These are phyloP conservation scores for Phlebiopsis flavidoalba DNA, from an alignment of 768 basidiomycete species.

Conservation along the genomic window DNA sequence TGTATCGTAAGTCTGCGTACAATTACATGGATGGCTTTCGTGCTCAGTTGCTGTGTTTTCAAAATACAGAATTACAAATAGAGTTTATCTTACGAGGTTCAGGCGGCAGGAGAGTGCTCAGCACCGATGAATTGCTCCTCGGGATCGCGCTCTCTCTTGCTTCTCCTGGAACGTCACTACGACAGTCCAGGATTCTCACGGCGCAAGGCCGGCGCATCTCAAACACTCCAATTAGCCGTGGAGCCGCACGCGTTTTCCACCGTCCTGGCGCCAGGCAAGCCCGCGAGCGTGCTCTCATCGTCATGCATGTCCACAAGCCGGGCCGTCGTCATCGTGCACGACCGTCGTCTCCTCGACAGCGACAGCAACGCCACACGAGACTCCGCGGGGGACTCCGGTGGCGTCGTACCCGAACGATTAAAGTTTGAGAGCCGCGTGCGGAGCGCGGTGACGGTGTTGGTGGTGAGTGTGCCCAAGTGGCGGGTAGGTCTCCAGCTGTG, in stretches of 20 bases:
- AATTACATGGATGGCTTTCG: not conserved
- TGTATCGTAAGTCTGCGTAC: too few species aligned
- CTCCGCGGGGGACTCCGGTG: not conserved
- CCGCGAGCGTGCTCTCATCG: slow-evolving; percentile 3
- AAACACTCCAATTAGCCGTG: slow-evolving; percentile 1
- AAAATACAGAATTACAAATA: not conserved
- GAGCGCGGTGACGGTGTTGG: not conserved
- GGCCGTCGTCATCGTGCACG: slow-evolving; percentile 5
- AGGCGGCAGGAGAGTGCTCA: not conserved
- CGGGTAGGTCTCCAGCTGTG: not conserved
- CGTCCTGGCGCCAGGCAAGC: not conserved
- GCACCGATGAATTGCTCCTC: not conserved
- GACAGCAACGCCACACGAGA: not conserved
- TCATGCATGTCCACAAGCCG: too few species aligned
- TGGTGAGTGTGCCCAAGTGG: not conserved
- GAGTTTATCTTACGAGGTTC: too few species aligned
- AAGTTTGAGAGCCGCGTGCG: slow-evolving; percentile 3
- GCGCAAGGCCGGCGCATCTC: slow-evolving; percentile 2
- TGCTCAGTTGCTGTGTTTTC: not conserved
- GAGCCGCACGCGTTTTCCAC: not conserved
- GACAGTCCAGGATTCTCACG: not conserved
- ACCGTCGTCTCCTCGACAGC: slow-evolving; percentile 2
- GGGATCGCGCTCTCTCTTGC: not conserved
- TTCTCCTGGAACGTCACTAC: not conserved
- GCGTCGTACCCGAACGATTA: not conserved